phyloP scores from a whole-genome alignment of 1,284 basidiomycete genomes.

The Coniferiporia weirii region DNA sequence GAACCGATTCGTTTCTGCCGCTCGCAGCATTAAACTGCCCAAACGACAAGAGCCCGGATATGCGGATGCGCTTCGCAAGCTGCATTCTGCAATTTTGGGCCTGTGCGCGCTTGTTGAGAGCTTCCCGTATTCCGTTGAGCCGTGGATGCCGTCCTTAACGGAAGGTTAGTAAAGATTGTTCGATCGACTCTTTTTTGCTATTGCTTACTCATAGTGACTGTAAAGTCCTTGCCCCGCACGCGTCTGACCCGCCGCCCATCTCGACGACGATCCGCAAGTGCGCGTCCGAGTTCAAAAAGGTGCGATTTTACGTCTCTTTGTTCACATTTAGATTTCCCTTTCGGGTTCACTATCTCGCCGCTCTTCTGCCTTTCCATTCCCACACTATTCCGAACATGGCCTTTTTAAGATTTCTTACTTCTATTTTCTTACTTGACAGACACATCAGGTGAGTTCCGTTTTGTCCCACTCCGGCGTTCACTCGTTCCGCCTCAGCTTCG shows the following conservation, averaged over 20 bases:
- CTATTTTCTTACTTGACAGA: slow-evolving; percentile 35
- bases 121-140: slow-evolving; percentile 72
- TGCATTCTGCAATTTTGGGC: slow-evolving; percentile 90
- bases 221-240: slow-evolving; percentile 70
- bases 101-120: slow-evolving; percentile 81
- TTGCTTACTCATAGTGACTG: background rate
- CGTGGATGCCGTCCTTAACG: slow-evolving; percentile 73
- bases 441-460: slow-evolving; percentile 52
- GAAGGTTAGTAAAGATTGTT: slow-evolving; percentile 43
- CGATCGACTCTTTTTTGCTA: background rate
- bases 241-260: slow-evolving; percentile 89
- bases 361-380: background rate
- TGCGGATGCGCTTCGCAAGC: slow-evolving; percentile 63
- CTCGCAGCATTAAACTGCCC: slow-evolving; percentile 64
- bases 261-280: slow-evolving; percentile 86
- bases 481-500: slow-evolving; percentile 29
- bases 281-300: slow-evolving; percentile 88
- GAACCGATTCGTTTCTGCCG: slow-evolving; percentile 74
- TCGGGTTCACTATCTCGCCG: slow-evolving; percentile 18
- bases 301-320: slow-evolving; percentile 29
- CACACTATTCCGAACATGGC: background rate
- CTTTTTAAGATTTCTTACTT: background rate
- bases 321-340: slow-evolving; percentile 15
- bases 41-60: slow-evolving; percentile 69
- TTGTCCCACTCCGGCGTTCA: background rate